phyloP scores from a whole-genome alignment of 176 grass and related monocot species.

The Bolboschoenus planiculmis region DNA sequence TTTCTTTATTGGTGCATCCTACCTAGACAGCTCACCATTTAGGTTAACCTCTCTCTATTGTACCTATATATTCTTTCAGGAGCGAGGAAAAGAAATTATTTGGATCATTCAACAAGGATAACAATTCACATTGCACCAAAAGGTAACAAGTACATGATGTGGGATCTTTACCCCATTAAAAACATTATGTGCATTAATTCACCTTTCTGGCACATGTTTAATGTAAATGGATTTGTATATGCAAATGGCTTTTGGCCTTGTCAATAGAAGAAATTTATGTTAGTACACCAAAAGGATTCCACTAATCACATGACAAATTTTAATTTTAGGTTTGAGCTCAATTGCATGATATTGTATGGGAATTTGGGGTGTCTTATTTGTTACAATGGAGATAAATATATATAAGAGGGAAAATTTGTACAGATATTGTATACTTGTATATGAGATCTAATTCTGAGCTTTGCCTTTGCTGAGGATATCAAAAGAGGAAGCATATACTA shows the following conservation, averaged over 20 bases:
- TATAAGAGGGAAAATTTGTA: background rate
- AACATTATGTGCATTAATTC: background rate
- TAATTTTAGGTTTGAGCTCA: background rate
- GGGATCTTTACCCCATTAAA: background rate
- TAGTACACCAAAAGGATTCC: background rate
- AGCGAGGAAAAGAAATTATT: background rate
- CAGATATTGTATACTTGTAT: background rate
- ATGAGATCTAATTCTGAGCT: background rate
- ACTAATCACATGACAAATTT: background rate
- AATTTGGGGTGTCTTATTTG: background rate
- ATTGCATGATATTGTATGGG: background rate
- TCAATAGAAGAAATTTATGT: background rate
- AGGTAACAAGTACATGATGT: background rate
- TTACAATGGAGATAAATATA: background rate
- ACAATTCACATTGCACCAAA: background rate
- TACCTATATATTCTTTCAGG: background rate
- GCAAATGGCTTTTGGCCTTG: background rate
- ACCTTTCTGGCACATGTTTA: background rate
- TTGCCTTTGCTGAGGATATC: background rate
- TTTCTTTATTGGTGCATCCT: background rate
- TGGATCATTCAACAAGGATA: background rate
- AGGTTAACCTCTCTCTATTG: background rate
- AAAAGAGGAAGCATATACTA: background rate
- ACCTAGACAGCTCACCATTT: too few species aligned
- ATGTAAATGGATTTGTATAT: conserved; percentile 2